Percentiles rank a stretch among this genome's conserved stretches.
These are phyloP conservation scores for Neopestalotiopsis rosae DNA, from an alignment of 2,329 filamentous ascomycete species.

Conservation along the genomic window DNA sequence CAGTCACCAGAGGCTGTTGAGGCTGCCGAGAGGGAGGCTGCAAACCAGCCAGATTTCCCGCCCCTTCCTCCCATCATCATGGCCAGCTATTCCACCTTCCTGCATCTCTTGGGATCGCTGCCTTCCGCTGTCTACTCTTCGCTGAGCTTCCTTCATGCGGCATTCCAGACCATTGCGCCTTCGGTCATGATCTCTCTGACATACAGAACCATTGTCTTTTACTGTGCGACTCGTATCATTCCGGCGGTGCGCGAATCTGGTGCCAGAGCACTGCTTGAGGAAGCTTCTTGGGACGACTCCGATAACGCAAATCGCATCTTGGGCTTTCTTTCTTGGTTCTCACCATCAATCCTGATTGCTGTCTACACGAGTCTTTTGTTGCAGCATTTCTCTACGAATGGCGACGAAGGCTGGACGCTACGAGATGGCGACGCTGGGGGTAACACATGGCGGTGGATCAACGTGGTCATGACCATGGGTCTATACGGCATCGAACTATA, in stretches of 20 bases:
- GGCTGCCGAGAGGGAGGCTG: slow-evolving; percentile 52
- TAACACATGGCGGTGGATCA: slow-evolving; percentile 92
- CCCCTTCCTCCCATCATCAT: slow-evolving; percentile 98
- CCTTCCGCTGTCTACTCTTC: slow-evolving; percentile 83
- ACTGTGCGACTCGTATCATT: slow-evolving; percentile 94
- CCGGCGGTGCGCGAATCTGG: slow-evolving; percentile 89
- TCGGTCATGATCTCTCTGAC: slow-evolving; percentile 94
- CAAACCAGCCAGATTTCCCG: slow-evolving; percentile 83
- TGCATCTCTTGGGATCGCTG: slow-evolving; percentile 83
- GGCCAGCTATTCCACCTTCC: slow-evolving; percentile 92
- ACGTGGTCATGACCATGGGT: slow-evolving; percentile 85
- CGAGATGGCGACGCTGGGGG: slow-evolving; percentile 83
- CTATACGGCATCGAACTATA: slow-evolving; percentile 91
- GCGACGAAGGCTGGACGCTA: slow-evolving; percentile 79
- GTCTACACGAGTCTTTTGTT: slow-evolving; percentile 95
- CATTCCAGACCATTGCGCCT: slow-evolving; percentile 93
- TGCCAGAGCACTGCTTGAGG: slow-evolving; percentile 80
- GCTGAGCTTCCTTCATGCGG: slow-evolving; percentile 85
- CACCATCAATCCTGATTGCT: slow-evolving; percentile 89
- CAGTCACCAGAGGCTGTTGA: slow-evolving; percentile 72
- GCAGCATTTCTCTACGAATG: slow-evolving; percentile 89
- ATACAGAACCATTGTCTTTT: slow-evolving; percentile 94
- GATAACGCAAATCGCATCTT: slow-evolving; percentile 82
- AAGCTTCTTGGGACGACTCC: slow-evolving; percentile 83
- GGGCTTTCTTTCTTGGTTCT: slow-evolving; percentile 90